phyloP scores from a whole-genome alignment of 352 stramenopile genomes.

The Phytophthora citrophthora region DNA sequence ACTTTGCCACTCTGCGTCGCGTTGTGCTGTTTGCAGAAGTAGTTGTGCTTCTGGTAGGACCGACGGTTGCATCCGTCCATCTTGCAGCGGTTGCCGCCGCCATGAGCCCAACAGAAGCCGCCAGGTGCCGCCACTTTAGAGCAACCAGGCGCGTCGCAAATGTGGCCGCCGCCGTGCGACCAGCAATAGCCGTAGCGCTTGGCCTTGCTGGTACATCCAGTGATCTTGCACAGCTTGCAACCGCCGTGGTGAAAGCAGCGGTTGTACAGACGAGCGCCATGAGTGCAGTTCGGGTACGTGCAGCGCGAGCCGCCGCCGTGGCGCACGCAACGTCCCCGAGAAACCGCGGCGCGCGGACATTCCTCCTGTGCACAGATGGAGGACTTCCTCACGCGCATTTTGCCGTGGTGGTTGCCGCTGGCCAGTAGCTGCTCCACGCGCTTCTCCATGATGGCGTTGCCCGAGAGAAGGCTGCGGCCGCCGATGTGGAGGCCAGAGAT shows the following conservation, averaged over 20 bases:
- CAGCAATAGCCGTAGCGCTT: conserved; percentile 81
- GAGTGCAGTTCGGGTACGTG: conserved; percentile 63
- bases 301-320: conserved; percentile 64
- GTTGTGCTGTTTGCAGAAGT: conserved; percentile 76
- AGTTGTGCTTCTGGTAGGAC: conserved; percentile 73
- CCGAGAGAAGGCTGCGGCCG: conserved; percentile 58
- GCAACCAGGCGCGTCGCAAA: conserved; percentile 58
- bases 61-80: conserved; percentile 73
- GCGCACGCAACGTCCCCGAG: conserved; percentile 57
- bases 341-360: conserved; percentile 59
- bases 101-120: conserved; percentile 76
- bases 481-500: conserved; percentile 55
- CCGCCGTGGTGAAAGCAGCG: conserved; percentile 73
- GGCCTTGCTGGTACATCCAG: conserved; percentile 67
- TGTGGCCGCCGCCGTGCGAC: conserved; percentile 69
- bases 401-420: conserved; percentile 64
- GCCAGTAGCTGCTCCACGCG: conserved; percentile 64
- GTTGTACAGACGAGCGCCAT: conserved; percentile 66
- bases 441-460: conserved; percentile 57
- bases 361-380: conserved; percentile 64
- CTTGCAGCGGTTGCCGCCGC: conserved; percentile 74
- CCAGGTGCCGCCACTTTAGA: conserved; percentile 70
- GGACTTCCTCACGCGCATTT: conserved; percentile 72
- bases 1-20: conserved; percentile 9
- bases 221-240: conserved; percentile 69